Base-by-base conservation (phyloP, 257 asterid species). In the Coffea eugenioides region DNA sequence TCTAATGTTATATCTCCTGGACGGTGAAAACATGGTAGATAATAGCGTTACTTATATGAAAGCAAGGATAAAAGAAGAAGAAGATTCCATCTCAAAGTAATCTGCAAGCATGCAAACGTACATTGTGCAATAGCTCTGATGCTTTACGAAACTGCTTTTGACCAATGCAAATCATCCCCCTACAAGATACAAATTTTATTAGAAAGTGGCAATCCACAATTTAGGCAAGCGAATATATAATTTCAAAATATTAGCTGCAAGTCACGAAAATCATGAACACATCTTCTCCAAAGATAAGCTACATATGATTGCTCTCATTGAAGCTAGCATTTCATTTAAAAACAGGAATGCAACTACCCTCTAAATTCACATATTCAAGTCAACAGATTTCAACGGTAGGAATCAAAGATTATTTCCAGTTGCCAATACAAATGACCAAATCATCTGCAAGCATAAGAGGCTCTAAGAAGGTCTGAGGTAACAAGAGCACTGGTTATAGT, bases 121-220 rank as follows among this genome's bases (percentile, higher is more conserved):
- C 99, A 88, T 89, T 96, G 86, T 91, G 97, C 12, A 96, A 86
- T 78, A 92, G 94, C 92, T 96, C 98, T 86, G 90, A 78, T 20
- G 98, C 99, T 90, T 88, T 92, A 80, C 82, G 91, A 81, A 85
- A 96, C 83, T 86, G 85, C 90, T 96, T 96, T 82, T 86, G 95
- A 81, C 99, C 99, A 27, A 94, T 91, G 91, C 97, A 96, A 85
- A 96, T 86, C 97, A 94, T 92, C 49, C 98, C 98, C 90, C 99
- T 94, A 67, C 75, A 45, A 70, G 65, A 70, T 82, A 21, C 41
- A 86, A 83, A 80, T 70, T 61, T 16, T 41, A 84, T 62, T 36
- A 52, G 36, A 34, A 34, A 74, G 64, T 43, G 57, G 71, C 36
- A 78, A 71, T 25, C 48, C 52, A 46, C 45, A 45, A 8, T 27